A percentile compares a stretch with the other conserved stretches of the same genome.
These are phyloP conservation scores for Orychophragmus violaceus DNA, from an alignment of 345 rosid genomes.

Conservation along the genomic window DNA sequence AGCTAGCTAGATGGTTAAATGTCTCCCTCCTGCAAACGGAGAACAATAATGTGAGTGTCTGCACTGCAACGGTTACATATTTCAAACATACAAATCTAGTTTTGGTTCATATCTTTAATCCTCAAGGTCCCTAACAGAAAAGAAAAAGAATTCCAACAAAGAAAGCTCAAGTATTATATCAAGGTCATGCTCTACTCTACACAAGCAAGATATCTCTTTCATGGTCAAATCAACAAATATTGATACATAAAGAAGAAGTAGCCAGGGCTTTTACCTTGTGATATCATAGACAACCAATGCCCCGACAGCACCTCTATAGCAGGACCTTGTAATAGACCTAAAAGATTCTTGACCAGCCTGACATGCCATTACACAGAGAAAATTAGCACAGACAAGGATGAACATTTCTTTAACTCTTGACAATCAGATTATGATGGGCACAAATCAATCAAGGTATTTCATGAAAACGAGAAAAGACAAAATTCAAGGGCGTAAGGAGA, in stretches of 20 bases:
- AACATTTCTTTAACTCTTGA: no score
- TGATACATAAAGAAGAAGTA: not conserved
- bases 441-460: no score
- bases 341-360: conserved; percentile 99
- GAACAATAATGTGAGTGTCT: not conserved
- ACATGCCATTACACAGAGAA: not conserved
- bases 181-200: no score
- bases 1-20: conserved; percentile 87
- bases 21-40: conserved; percentile 68
- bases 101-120: not conserved
- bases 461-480: no score
- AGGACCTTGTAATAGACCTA: conserved; percentile 94
- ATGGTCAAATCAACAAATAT: not conserved
- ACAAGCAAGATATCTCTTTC: no score
- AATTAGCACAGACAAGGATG: not conserved
- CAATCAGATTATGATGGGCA: no score
- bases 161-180: no score
- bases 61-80: not conserved
- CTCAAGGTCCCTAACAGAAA: not conserved
- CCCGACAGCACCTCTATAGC: conserved; percentile 95
- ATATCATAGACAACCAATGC: conserved; percentile 96
- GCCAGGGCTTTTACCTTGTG: conserved; percentile 48
- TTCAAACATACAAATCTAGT: not conserved
- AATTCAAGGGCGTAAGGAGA: no score
- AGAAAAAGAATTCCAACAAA: not conserved